Percentiles rank a stretch among this genome's conserved stretches.
Evolutionary conservation across 345 rosid species (phyloP).

Genomic region (Raphanus raphanistrum): DNA sequence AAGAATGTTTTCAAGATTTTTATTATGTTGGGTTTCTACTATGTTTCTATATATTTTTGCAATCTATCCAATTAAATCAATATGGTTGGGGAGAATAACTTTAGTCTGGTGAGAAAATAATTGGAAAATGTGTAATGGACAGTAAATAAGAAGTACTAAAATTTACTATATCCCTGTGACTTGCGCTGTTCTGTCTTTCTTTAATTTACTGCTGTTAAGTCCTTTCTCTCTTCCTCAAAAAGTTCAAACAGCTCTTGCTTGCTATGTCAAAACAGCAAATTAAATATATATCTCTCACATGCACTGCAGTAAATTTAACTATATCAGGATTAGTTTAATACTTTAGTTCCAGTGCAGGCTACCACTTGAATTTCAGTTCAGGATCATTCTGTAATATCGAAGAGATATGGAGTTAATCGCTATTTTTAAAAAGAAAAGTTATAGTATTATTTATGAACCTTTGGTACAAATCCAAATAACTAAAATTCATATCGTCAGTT

Average conservation of each 20-base stretch:
- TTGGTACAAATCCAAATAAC: not conserved
- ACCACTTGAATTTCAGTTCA: conserved; percentile 13
- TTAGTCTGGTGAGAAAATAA: conserved; percentile 3
- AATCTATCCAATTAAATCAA: conserved; percentile 5
- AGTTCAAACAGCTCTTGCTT: conserved; percentile 33
- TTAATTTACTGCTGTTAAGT: conserved; percentile 35
- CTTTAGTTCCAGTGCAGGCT: not conserved
- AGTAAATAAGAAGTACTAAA: conserved; percentile 27
- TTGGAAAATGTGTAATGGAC: conserved; percentile 41
- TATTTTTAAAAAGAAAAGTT: not conserved
- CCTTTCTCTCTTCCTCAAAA: conserved; percentile 31
- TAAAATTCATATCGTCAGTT: not conserved
- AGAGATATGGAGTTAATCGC: not conserved
- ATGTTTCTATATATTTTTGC: conserved; percentile 1
- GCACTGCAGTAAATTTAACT: not conserved
- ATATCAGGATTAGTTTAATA: conserved; percentile 2
- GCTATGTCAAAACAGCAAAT: conserved; percentile 20
- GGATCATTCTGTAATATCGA: not conserved
- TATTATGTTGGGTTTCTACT: not conserved
- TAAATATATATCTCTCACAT: not conserved
- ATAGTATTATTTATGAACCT: not conserved
- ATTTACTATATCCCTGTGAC: conserved; percentile 14
- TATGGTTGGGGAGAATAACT: conserved; percentile 32
- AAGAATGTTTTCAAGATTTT: conserved; percentile 12
- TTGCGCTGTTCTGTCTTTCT: conserved; percentile 38